Evolutionary conservation across 805 yeast genomes (phyloP).

Genomic region (Pichia cephalocereana): DNA sequence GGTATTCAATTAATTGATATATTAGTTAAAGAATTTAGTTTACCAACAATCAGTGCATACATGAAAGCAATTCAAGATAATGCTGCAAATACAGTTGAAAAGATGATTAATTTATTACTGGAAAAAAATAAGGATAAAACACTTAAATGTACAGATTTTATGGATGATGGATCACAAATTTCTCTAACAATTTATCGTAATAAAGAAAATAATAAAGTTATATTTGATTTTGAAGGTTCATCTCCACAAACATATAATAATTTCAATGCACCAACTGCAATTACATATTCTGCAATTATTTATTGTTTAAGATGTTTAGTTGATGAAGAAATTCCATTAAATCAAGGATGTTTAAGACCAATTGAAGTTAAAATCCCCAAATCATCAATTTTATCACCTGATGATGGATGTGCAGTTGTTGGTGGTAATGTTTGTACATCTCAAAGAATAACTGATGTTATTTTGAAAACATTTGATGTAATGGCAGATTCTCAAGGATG

Average conservation of each 20-base stretch:
- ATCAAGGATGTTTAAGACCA: constrained; percentile 87
- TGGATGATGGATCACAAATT: constrained; percentile 79
- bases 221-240: constrained; percentile 79
- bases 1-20: constrained; percentile 61
- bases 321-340: constrained; percentile 80
- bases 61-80: constrained; percentile 78
- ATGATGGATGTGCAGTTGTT: constrained; percentile 83
- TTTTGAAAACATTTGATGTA: constrained; percentile 76
- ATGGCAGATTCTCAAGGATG: constrained; percentile 97
- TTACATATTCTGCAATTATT: constrained; percentile 79
- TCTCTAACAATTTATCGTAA: constrained; percentile 41
- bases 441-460: constrained; percentile 85
- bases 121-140: constrained; percentile 30
- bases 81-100: constrained; percentile 65
- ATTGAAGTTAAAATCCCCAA: constrained; percentile 57
- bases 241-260: constrained; percentile 85
- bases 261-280: constrained; percentile 87
- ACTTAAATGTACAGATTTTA: constrained; percentile 50
- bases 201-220: constrained; percentile 40
- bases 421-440: constrained; percentile 95
- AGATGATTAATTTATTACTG: constrained; percentile 37
- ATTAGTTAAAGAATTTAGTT: constrained; percentile 55
- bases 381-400: constrained; percentile 62
- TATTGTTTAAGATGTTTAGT: constrained; percentile 82
- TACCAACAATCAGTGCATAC: constrained; percentile 52